A percentile compares a stretch with the other conserved stretches of the same genome.
Evolutionary conservation across 2,329 filamentous ascomycete species (phyloP).

Genomic region (Fusarium kyushuense): DNA sequence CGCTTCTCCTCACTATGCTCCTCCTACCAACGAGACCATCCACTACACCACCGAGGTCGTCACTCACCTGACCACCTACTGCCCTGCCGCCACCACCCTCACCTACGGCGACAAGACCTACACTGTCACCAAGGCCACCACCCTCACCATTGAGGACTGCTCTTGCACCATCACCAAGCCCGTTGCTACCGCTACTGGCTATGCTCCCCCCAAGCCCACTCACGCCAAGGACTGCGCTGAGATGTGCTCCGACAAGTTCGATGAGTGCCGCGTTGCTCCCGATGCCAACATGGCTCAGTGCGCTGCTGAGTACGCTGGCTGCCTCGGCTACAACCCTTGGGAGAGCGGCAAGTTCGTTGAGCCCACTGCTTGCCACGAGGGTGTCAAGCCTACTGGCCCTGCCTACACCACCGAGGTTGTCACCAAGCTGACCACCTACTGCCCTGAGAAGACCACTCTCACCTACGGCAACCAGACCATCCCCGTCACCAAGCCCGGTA

Average conservation of each 20-base stretch:
- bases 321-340: slow-evolving; percentile 47
- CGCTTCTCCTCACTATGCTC: slow-evolving; percentile 35
- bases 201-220: slow-evolving; percentile 29
- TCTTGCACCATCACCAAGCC: slow-evolving; percentile 70
- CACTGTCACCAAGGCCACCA: slow-evolving; percentile 72
- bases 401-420: slow-evolving; percentile 33
- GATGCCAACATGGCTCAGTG: slow-evolving; percentile 43
- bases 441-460: slow-evolving; percentile 48
- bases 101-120: slow-evolving; percentile 71
- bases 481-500: slow-evolving; percentile 33
- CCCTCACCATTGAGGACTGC: slow-evolving; percentile 74
- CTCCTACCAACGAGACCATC: slow-evolving; percentile 47
- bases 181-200: slow-evolving; percentile 21
- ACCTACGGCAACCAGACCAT: slow-evolving; percentile 50
- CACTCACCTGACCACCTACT: slow-evolving; percentile 74
- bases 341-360: slow-evolving; percentile 20
- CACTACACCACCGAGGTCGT: slow-evolving; percentile 72
- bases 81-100: slow-evolving; percentile 71
- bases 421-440: slow-evolving; percentile 55
- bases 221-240: slow-evolving; percentile 33
- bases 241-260: slow-evolving; percentile 33
- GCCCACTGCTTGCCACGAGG: slow-evolving; percentile 57
- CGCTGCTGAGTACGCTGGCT: slow-evolving; percentile 42
- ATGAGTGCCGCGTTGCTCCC: slow-evolving; percentile 35
- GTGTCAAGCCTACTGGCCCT: slow-evolving; percentile 54